Evolutionary conservation across 768 basidiomycete genomes (phyloP).

Genomic region (Collybiopsis confluens): DNA sequence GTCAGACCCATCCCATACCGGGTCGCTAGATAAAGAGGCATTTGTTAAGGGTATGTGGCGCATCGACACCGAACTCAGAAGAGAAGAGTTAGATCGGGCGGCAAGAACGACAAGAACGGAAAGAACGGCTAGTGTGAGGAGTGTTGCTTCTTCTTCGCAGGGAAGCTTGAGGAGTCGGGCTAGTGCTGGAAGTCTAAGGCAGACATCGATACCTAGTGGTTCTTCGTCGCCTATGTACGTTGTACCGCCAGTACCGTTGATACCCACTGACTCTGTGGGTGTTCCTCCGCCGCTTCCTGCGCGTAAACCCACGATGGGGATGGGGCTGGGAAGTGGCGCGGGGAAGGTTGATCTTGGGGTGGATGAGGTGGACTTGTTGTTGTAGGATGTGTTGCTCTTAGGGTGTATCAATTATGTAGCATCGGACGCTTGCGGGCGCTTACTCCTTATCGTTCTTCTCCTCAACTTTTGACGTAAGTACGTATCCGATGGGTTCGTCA

Average conservation of each 20-base stretch:
- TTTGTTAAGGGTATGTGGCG: conserved; percentile 84
- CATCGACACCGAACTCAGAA: conserved; percentile 79
- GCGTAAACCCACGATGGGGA: conserved; percentile 3
- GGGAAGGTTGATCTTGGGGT: neutral
- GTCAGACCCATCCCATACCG: conserved; percentile 53
- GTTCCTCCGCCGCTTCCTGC: neutral
- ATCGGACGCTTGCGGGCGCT: too few relatives aligned
- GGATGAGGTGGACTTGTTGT: neutral
- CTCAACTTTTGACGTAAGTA: too few relatives aligned
- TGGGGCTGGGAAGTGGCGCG: neutral
- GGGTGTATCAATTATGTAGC: too few relatives aligned
- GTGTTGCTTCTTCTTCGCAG: neutral
- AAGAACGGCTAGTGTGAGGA: neutral
- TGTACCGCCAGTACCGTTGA: too few relatives aligned
- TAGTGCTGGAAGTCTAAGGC: neutral
- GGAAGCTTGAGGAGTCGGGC: neutral
- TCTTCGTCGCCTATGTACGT: too few relatives aligned
- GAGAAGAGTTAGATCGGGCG: conserved; percentile 33
- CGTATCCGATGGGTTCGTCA: too few relatives aligned
- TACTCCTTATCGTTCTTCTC: too few relatives aligned
- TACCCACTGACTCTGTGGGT: too few relatives aligned
- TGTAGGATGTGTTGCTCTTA: too few relatives aligned
- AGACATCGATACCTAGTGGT: neutral
- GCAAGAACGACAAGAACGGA: neutral
- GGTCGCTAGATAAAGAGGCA: conserved; percentile 58